These are phyloP conservation scores for Coemansia sp. DNA, from an alignment of 192 early-diverging fungal species.

Conservation along the genomic window DNA sequence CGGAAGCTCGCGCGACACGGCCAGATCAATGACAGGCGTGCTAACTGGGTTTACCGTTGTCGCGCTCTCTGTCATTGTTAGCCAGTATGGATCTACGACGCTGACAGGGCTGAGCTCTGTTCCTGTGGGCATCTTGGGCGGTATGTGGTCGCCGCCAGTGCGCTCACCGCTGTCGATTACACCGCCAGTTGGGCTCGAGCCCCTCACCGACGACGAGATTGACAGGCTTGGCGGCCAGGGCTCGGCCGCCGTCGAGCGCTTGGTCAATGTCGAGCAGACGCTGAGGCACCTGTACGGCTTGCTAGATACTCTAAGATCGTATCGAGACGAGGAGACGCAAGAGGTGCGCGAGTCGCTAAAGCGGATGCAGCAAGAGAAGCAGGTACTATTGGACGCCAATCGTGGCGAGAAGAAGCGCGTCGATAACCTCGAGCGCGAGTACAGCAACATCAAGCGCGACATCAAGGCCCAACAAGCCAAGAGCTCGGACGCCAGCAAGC, in stretches of 20 bases:
- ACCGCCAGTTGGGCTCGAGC: conserved; percentile 13
- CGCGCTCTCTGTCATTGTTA: conserved; percentile 31
- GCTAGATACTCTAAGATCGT: conserved; percentile 40
- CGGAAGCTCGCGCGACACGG: conserved; percentile 20
- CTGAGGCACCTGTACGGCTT: conserved; percentile 38
- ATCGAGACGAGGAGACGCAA: conserved; percentile 35
- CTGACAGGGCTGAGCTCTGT: conserved; percentile 16
- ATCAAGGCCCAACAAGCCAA: conserved; percentile 18
- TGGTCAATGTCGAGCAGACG: conserved; percentile 44
- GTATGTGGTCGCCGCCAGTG: not conserved
- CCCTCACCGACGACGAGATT: conserved; percentile 35
- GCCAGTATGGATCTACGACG: conserved; percentile 26
- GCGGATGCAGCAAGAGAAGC: conserved; percentile 38
- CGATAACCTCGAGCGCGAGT: conserved; percentile 41
- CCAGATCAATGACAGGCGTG: conserved; percentile 23
- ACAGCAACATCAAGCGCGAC: conserved; percentile 41
- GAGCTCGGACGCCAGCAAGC: conserved; percentile 14
- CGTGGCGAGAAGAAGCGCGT: conserved; percentile 47
- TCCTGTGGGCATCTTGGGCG: not conserved
- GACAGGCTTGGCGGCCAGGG: conserved; percentile 36
- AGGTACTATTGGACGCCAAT: conserved; percentile 19
- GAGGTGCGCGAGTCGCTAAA: conserved; percentile 42
- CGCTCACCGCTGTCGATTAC: conserved; percentile 2
- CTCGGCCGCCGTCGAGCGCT: conserved; percentile 33
- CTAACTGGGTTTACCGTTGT: conserved; percentile 34